A percentile compares a stretch with the other conserved stretches of the same genome.
Conservation (phyloP, 1,139 yeast genomes). For the Hansenula sp. region DNA sequence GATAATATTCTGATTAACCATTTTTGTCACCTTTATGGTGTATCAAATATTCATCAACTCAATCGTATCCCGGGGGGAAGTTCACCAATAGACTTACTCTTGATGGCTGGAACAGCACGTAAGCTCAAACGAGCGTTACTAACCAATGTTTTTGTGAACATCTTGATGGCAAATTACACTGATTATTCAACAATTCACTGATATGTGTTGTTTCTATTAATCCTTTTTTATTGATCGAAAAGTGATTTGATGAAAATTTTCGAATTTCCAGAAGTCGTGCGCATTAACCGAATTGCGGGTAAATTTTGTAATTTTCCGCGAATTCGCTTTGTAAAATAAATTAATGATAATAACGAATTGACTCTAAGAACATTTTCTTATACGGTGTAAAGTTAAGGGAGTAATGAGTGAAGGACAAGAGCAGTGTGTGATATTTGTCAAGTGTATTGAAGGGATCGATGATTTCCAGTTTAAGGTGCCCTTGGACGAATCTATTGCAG, state of each 20-base stretch:
- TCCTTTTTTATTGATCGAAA: slow-evolving; percentile 1
- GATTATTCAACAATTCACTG: not conserved
- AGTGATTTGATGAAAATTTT: slow-evolving; percentile 5
- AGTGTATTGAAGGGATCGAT: slow-evolving; percentile 22
- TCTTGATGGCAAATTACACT: slow-evolving; percentile 1
- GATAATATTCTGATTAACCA: too few relatives aligned
- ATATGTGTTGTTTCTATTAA: too few relatives aligned
- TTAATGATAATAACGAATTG: too few relatives aligned
- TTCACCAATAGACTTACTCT: too few relatives aligned
- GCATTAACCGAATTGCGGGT: not conserved
- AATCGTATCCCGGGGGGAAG: too few relatives aligned
- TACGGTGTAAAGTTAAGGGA: too few relatives aligned
- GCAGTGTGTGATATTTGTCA: slow-evolving; percentile 17
- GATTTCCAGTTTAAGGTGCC: slow-evolving; percentile 13
- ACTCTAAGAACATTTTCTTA: too few relatives aligned
- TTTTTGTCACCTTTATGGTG: too few relatives aligned
- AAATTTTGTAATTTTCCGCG: too few relatives aligned
- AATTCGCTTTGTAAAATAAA: too few relatives aligned
- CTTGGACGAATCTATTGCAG: slow-evolving; percentile 3
- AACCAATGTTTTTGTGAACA: slow-evolving; percentile 15
- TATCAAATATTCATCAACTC: too few relatives aligned
- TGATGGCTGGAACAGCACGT: slow-evolving; percentile 6
- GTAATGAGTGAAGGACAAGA: not conserved
- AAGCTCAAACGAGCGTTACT: slow-evolving; percentile 9
- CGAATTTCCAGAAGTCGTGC: not conserved